These are phyloP conservation scores for Kluyveromyces siamensis DNA, from an alignment of 805 yeast species.

Conservation along the genomic window DNA sequence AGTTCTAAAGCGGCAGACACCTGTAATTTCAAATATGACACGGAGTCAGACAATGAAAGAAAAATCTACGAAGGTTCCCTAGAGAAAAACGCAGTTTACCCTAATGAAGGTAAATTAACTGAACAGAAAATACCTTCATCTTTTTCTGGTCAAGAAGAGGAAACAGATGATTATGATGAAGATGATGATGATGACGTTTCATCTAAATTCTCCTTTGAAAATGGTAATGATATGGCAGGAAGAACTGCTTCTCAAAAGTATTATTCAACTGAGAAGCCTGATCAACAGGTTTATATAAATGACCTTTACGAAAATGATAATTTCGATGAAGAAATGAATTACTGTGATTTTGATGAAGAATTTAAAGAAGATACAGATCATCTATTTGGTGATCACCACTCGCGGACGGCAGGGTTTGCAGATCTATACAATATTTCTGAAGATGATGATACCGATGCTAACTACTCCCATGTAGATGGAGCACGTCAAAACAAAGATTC, in stretches of 20 bases:
- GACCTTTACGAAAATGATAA: conserved; percentile 34
- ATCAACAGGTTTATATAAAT: conserved; percentile 30
- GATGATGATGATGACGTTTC: conserved; percentile 18
- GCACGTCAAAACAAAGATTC: not conserved
- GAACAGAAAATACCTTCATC: not conserved
- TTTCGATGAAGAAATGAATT: conserved; percentile 35
- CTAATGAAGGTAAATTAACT: not conserved
- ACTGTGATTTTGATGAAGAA: conserved; percentile 24
- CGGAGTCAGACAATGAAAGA: not conserved
- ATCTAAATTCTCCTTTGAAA: conserved; percentile 42
- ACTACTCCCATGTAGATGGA: not conserved
- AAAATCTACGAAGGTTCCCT: not conserved
- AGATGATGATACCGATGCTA: conserved; percentile 2
- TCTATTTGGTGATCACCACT: conserved; percentile 20
- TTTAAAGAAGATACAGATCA: conserved; percentile 27
- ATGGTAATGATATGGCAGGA: conserved; percentile 35
- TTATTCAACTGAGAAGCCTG: conserved; percentile 30
- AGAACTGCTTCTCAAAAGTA: conserved; percentile 46
- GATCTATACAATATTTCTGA: conserved; percentile 1
- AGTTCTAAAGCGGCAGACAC: not conserved
- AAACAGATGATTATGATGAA: conserved; percentile 9
- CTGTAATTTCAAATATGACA: not conserved
- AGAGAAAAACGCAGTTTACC: not conserved
- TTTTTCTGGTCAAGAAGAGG: not conserved
- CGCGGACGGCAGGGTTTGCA: conserved; percentile 17